Percentiles rank a stretch among this genome's conserved stretches.
phyloP scores from a whole-genome alignment of 2,329 filamentous ascomycete genomes.

The Coniochaeta prunicola region DNA sequence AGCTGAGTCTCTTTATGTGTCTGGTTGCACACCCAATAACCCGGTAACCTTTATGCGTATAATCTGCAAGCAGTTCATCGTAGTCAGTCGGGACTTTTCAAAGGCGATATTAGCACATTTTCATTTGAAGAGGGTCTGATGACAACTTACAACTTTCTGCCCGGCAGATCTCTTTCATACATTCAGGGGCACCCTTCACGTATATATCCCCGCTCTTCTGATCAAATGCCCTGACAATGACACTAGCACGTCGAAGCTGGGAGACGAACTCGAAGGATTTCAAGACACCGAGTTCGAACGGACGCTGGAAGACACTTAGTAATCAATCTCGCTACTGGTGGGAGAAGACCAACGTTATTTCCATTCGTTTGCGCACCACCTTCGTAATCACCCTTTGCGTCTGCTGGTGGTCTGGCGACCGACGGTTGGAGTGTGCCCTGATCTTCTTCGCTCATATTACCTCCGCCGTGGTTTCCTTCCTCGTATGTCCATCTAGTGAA shows the following conservation, averaged over 20 bases:
- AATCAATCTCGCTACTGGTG: neutral
- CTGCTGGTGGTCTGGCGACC: conserved; percentile 71
- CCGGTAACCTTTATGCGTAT: conserved; percentile 92
- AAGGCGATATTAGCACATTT: conserved; percentile 10
- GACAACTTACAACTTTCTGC: conserved; percentile 63
- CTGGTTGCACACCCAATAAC: conserved; percentile 94
- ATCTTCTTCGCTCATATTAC: conserved; percentile 64
- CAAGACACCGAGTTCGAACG: conserved; percentile 81
- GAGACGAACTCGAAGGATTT: conserved; percentile 94
- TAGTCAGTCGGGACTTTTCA: conserved; percentile 71
- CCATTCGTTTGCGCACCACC: conserved; percentile 30
- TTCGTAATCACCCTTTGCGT: conserved; percentile 41
- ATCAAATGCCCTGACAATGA: conserved; percentile 83
- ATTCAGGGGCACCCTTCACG: conserved; percentile 94
- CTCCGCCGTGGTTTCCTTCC: conserved; percentile 67
- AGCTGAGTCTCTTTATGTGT: conserved; percentile 79
- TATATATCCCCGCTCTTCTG: conserved; percentile 79
- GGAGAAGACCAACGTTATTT: conserved; percentile 22
- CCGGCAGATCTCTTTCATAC: conserved; percentile 88
- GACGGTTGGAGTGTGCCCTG: conserved; percentile 75
- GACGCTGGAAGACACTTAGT: conserved; percentile 26
- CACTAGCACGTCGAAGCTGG: conserved; percentile 83
- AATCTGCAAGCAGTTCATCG: conserved; percentile 79
- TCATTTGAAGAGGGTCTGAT: neutral
- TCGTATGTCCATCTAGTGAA: conserved; percentile 91